A percentile compares a stretch with the other conserved stretches of the same genome.
phyloP scores from a whole-genome alignment of 2,329 filamentous ascomycete genomes.

The Colletotrichum nymphaeae region DNA sequence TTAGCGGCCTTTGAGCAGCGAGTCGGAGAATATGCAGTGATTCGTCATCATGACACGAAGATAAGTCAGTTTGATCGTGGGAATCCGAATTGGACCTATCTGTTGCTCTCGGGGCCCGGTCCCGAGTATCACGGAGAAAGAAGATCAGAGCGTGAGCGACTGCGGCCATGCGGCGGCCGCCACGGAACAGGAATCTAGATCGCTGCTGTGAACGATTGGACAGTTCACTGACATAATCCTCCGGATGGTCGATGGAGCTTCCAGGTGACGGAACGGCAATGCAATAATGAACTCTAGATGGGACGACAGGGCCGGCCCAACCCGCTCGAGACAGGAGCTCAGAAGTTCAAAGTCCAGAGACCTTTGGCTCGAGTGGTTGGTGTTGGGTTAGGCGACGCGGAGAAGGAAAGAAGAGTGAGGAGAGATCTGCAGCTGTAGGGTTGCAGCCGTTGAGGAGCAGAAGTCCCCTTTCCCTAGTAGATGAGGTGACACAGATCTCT shows the following conservation, averaged over 20 bases:
- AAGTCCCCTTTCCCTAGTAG: not conserved
- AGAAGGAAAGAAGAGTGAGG: not conserved
- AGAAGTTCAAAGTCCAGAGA: not conserved
- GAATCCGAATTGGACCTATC: not conserved
- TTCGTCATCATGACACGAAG: not conserved
- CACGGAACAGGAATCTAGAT: not conserved
- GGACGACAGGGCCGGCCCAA: slow-evolving; percentile 6
- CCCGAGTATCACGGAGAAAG: not conserved
- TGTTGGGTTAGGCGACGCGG: not conserved
- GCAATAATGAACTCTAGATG: slow-evolving; percentile 16
- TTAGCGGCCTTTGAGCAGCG: not conserved
- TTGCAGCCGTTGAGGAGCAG: slow-evolving; percentile 1
- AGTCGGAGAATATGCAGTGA: not conserved
- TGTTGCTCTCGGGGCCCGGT: not conserved
- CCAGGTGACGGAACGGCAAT: not conserved
- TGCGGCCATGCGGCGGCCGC: not conserved
- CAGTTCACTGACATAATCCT: not conserved
- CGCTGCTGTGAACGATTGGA: not conserved
- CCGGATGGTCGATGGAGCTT: not conserved
- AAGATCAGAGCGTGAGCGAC: not conserved
- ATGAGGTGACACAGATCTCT: slow-evolving; percentile 22
- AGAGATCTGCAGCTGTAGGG: slow-evolving; percentile 8
- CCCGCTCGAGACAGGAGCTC: not conserved
- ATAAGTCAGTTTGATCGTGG: not conserved
- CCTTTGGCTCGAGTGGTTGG: not conserved